These are phyloP conservation scores for Talaromyces wortmannii DNA, from an alignment of 495 filamentous ascomycete genomes.

Conservation along the genomic window DNA sequence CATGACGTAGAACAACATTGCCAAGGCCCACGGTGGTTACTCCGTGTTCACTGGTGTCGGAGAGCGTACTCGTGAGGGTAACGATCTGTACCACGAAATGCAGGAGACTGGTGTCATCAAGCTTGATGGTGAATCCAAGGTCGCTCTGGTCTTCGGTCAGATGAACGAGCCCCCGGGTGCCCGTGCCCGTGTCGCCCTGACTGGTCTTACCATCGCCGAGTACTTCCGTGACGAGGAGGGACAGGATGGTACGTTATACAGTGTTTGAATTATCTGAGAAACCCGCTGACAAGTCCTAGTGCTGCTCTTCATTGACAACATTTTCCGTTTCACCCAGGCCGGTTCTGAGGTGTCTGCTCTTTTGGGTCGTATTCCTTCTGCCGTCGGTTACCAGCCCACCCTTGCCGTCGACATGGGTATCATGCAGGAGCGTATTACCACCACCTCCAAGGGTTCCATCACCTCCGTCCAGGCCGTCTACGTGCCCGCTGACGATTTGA, in stretches of 20 bases:
- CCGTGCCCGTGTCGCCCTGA: slow-evolving; percentile 99
- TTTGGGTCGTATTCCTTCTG: slow-evolving; percentile 99
- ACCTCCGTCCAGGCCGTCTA: slow-evolving; percentile 99
- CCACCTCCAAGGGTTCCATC: slow-evolving; percentile 98
- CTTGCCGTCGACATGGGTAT: slow-evolving; percentile 99
- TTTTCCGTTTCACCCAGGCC: slow-evolving; percentile 99
- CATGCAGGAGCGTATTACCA: slow-evolving; percentile 99
- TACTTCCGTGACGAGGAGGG: slow-evolving; percentile 96
- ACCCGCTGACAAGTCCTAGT: slow-evolving; percentile 40
- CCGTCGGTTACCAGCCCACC: slow-evolving; percentile 99
- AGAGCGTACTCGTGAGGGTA: slow-evolving; percentile 99
- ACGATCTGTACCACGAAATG: slow-evolving; percentile 99
- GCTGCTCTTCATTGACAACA: slow-evolving; percentile 99
- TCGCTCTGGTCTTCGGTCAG: slow-evolving; percentile 98
- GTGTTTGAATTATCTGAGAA: neutral
- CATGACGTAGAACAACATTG: slow-evolving; percentile 85
- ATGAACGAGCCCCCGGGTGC: slow-evolving; percentile 99
- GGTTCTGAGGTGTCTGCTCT: slow-evolving; percentile 99
- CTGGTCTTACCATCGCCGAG: slow-evolving; percentile 72
- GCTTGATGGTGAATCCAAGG: slow-evolving; percentile 98
- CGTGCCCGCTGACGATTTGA: slow-evolving; percentile 99
- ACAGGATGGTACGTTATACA: slow-evolving; percentile 64
- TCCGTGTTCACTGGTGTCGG: slow-evolving; percentile 99
- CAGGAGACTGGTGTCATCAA: slow-evolving; percentile 99
- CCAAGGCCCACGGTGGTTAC: slow-evolving; percentile 99